Evolutionary conservation across 108 stramenopile genomes (phyloP), one percentile per base, ranked within the genome.

Genomic region (Stephanodiscus minutulus): DNA sequence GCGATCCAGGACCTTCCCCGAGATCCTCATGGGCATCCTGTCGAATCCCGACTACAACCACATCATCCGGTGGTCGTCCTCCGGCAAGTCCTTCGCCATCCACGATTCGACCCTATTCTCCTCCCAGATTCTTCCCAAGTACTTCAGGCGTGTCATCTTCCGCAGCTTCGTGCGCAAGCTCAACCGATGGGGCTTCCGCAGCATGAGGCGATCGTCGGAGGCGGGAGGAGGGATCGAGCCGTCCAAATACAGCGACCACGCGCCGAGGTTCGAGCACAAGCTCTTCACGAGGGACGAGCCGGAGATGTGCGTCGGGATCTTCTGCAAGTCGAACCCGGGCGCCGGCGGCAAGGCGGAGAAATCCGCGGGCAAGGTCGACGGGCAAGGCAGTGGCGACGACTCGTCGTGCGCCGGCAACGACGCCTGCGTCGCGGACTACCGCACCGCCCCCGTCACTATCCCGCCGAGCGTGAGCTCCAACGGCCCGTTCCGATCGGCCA

Each of bases 81-180:
- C 86, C 67, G 93, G 96, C 25, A 67, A 79, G 58, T 69, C 86
- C n/a, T 93, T 96, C 66, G 73, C 88, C 46, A 93, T 97, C 50
- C 71, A 72, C 15, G 64, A 94, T 60, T 77, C 83, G 7, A 81
- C 94, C 27, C 70, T 61, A 17, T 96, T 97, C 85, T 86, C 90
- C 41, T 44, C 64, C 29, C 73, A 87, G 18, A 82, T 95, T 12
- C 68, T 97, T 68, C 92, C 91, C 17, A 68, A 79, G 20, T 94
- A 83, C 76, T 96, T 96, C 78, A 88, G 92, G 66, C 89, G 89
- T 6, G 88, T 92, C 52, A 87, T 90, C 72, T 95, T 88, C 68
- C 82, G 86, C 17, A 85, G 82, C 62, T 95, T 95, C 64, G 88
- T 91, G 21, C 73, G 96, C 21, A 94, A 95, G 85, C 82, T 96